These are phyloP conservation scores for Rhodotorula kratochvilovae DNA, from an alignment of 768 basidiomycete species.

Conservation along the genomic window DNA sequence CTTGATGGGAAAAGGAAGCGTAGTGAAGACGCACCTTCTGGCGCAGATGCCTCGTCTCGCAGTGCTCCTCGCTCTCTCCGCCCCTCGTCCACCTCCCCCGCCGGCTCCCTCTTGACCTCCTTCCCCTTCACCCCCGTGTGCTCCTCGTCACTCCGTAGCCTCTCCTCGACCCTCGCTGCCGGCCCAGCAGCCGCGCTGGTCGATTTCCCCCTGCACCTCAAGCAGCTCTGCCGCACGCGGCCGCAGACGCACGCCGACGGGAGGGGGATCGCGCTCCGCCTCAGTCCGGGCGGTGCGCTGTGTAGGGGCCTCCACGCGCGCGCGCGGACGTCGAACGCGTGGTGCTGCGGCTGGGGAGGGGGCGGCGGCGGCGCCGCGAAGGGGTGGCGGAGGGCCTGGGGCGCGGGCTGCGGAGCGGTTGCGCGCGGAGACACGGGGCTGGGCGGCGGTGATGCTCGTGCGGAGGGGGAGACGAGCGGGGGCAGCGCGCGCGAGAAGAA, in stretches of 20 bases:
- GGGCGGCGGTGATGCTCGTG: not conserved
- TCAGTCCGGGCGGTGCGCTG: not conserved
- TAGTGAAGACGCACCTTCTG: not conserved
- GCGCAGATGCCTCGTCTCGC: not conserved
- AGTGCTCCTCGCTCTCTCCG: not conserved
- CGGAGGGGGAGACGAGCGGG: not conserved
- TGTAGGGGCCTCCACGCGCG: not conserved
- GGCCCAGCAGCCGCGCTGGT: not conserved
- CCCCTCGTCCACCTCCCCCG: not conserved
- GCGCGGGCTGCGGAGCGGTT: not conserved
- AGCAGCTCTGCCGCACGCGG: not conserved
- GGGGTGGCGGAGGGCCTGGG: not conserved
- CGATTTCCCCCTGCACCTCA: not conserved
- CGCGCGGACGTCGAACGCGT: slow-evolving; percentile 13
- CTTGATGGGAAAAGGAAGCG: not conserved
- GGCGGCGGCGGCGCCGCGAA: slow-evolving; percentile 1
- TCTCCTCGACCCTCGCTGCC: not conserved
- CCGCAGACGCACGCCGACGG: slow-evolving; percentile 24
- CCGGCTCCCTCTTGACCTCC: not conserved
- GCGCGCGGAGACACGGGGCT: not conserved
- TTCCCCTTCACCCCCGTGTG: too few species aligned
- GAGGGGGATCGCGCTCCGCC: not conserved
- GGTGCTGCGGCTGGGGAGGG: not conserved
- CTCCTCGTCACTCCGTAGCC: not conserved
- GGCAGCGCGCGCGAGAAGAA: slow-evolving; percentile 38